Percentiles rank a stretch among this genome's conserved stretches.
Evolutionary conservation across 2,329 filamentous ascomycete species (phyloP).

Genomic region (Scedosporium aurantiacum): DNA sequence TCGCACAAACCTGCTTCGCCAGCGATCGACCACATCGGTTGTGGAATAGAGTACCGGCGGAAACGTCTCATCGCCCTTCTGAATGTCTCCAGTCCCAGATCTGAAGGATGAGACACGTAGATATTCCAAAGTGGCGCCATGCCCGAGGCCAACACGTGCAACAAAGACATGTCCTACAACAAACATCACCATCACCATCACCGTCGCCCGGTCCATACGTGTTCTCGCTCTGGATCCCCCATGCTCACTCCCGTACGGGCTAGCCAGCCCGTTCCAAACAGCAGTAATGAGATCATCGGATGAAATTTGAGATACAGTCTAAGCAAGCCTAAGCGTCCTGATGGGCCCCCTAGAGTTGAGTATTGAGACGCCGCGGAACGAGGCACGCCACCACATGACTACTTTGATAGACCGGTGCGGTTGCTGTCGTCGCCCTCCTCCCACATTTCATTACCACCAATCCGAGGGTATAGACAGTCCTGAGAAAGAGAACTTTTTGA

Average conservation of each 20-base stretch:
- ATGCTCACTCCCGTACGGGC: background rate
- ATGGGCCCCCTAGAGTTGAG: too few species aligned
- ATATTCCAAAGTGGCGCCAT: too few species aligned
- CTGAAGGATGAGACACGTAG: too few species aligned
- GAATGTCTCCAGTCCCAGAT: too few species aligned
- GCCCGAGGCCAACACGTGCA: background rate
- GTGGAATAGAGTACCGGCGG: too few species aligned
- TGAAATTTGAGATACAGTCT: background rate
- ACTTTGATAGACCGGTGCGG: background rate
- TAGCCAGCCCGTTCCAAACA: background rate
- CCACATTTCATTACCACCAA: too few species aligned
- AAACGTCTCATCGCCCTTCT: too few species aligned
- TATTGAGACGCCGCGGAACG: too few species aligned
- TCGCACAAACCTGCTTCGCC: too few species aligned
- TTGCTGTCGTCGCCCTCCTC: background rate
- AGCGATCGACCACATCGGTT: too few species aligned
- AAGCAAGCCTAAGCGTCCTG: background rate
- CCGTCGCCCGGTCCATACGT: slow-evolving; percentile 4
- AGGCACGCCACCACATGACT: background rate
- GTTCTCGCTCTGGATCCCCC: background rate
- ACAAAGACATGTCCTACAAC: background rate
- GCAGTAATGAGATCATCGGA: background rate
- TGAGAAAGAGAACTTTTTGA: too few species aligned
- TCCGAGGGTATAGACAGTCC: too few species aligned
- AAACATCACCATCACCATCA: slow-evolving; percentile 9